Conservation (phyloP, 352 stramenopile genomes). For the Thalassiosira hispida region DNA sequence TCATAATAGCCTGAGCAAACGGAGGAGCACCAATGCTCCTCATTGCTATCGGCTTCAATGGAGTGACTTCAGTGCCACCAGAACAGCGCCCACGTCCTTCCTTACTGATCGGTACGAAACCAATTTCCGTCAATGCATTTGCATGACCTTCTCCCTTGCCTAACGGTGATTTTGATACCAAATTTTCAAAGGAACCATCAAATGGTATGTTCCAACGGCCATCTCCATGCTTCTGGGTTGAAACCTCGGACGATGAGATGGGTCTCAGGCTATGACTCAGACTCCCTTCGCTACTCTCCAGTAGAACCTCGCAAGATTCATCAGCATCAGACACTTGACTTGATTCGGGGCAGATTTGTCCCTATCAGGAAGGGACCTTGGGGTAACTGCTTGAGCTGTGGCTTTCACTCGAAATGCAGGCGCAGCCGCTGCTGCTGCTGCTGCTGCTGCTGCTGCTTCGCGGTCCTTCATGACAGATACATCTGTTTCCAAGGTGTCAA, state of each 20-base stretch:
- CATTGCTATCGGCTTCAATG: conserved; percentile 17
- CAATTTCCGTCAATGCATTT: conserved; percentile 30
- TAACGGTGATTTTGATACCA: conserved; percentile 14
- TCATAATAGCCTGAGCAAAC: conserved; percentile 8
- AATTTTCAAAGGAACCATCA: conserved; percentile 27
- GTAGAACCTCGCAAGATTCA: conserved; percentile 15
- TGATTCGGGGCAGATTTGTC: neutral
- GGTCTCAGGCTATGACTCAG: conserved; percentile 18
- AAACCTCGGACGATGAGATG: conserved; percentile 9
- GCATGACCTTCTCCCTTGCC: neutral
- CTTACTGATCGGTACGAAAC: conserved; percentile 36
- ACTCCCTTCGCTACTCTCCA: conserved; percentile 5
- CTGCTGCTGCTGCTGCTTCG: no score
- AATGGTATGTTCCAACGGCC: conserved; percentile 57
- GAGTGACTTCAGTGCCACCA: neutral
- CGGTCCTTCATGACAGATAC: neutral
- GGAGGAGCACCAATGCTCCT: conserved; percentile 6
- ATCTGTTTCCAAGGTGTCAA: conserved; percentile 24
- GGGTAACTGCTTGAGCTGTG: neutral
- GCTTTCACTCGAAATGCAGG: conserved; percentile 12
- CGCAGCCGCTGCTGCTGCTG: neutral
- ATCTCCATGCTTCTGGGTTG: conserved; percentile 19
- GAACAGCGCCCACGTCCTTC: conserved; percentile 1
- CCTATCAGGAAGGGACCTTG: neutral
- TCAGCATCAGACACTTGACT: conserved; percentile 41